Conservation (phyloP, 2,329 filamentous ascomycete species). For the Nannizzia gypsea region DNA sequence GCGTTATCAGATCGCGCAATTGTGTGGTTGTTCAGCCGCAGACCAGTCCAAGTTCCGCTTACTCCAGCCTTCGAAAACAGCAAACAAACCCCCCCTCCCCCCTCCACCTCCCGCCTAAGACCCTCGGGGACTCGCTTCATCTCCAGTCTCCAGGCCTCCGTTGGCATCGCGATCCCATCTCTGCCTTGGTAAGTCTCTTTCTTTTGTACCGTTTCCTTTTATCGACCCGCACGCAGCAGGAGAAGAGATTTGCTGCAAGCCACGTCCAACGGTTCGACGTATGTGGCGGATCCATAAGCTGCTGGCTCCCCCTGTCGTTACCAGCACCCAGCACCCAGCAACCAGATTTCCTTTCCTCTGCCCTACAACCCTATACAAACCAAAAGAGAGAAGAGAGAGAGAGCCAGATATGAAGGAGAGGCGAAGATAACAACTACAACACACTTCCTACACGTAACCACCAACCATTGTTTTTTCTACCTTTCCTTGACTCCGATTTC, state of each 20-base stretch:
- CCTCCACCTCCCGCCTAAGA: not conserved
- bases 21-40: not conserved
- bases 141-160: not conserved
- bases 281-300: not conserved
- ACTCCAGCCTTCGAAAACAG: not conserved
- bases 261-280: slow-evolving; percentile 1
- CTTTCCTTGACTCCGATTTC: not conserved
- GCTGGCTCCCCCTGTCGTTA: not conserved
- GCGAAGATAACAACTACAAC: not conserved
- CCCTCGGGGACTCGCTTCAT: not conserved
- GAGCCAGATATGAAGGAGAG: too few species aligned
- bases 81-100: too few species aligned
- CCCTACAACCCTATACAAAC: not conserved
- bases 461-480: not conserved
- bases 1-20: not conserved
- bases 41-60: not conserved
- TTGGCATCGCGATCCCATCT: not conserved
- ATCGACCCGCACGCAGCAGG: not conserved
- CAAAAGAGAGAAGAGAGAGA: too few species aligned
- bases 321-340: not conserved
- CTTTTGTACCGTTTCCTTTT: not conserved
- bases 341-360: not conserved
- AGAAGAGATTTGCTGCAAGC: not conserved
- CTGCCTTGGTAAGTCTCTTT: not conserved
- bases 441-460: not conserved